Evolutionary conservation across 2,329 filamentous ascomycete genomes (phyloP).

Genomic region (Apiospora marii): DNA sequence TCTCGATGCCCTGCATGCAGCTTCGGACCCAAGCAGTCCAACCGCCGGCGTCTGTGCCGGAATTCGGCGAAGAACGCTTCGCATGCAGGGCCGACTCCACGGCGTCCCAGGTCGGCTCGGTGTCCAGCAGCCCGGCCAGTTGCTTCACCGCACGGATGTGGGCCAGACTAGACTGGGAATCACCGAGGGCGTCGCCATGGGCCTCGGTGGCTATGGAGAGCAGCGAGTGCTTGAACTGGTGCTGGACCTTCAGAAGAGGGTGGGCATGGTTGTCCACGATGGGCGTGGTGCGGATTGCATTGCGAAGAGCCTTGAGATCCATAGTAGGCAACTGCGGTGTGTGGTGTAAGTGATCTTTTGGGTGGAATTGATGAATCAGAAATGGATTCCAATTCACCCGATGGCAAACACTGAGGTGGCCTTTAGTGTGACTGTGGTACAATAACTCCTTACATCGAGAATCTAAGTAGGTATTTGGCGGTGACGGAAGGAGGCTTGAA

Average conservation of each 20-base stretch:
- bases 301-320: constrained; percentile 7
- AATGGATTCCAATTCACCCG: neutral
- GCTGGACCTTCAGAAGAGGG: constrained; percentile 65
- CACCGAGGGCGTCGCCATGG: constrained; percentile 69
- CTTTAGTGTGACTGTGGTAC: neutral
- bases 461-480: neutral
- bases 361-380: neutral
- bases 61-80: constrained; percentile 30
- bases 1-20: constrained; percentile 71
- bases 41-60: too few relatives aligned
- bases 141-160: constrained; percentile 76
- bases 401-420: neutral
- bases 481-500: neutral
- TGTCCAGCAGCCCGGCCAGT: constrained; percentile 70
- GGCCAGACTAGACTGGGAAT: constrained; percentile 68
- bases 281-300: constrained; percentile 61
- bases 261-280: constrained; percentile 80
- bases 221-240: constrained; percentile 56
- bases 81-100: constrained; percentile 54
- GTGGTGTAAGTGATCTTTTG: neutral
- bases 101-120: constrained; percentile 67
- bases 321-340: neutral
- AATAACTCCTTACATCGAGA: neutral
- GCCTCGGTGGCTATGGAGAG: constrained; percentile 77
- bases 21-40: neutral